A percentile compares a stretch with the other conserved stretches of the same genome.
phyloP scores from a whole-genome alignment of 805 yeast species.

The Hanseniaspora guilliermondii region DNA sequence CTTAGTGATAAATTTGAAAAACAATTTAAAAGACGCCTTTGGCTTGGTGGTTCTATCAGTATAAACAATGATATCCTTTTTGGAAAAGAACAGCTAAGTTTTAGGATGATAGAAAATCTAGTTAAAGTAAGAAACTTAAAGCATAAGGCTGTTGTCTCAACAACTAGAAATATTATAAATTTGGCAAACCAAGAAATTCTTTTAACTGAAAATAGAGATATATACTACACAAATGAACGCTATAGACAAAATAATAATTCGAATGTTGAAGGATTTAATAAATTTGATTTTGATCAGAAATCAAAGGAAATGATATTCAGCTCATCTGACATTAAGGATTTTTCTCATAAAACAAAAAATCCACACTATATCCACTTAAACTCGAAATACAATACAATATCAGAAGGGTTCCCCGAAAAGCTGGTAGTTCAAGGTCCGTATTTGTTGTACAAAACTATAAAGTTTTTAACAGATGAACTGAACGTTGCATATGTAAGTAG shows the following conservation, averaged over 20 bases:
- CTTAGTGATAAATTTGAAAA: neutral
- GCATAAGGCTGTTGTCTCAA: slow-evolving; percentile 1
- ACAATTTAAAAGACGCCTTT: slow-evolving; percentile 5
- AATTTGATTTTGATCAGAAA: neutral
- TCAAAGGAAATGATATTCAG: neutral
- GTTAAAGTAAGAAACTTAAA: neutral
- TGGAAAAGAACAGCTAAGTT: neutral
- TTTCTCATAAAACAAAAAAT: neutral
- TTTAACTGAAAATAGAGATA: slow-evolving; percentile 1
- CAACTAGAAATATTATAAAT: neutral
- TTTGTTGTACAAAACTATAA: neutral
- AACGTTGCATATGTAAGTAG: neutral
- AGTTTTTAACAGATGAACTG: neutral
- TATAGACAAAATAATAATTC: neutral
- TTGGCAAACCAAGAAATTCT: neutral
- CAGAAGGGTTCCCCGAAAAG: slow-evolving; percentile 3
- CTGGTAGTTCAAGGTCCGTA: slow-evolving; percentile 10
- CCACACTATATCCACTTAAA: slow-evolving; percentile 9
- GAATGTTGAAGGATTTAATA: neutral
- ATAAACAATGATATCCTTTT: neutral
- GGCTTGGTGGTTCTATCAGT: slow-evolving; percentile 6
- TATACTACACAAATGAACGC: slow-evolving; percentile 4
- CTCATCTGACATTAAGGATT: neutral
- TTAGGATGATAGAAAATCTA: neutral
- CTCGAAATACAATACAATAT: neutral